These are phyloP conservation scores for Dittrichia graveolens DNA, from an alignment of 129 eudicot species.

Conservation along the genomic window DNA sequence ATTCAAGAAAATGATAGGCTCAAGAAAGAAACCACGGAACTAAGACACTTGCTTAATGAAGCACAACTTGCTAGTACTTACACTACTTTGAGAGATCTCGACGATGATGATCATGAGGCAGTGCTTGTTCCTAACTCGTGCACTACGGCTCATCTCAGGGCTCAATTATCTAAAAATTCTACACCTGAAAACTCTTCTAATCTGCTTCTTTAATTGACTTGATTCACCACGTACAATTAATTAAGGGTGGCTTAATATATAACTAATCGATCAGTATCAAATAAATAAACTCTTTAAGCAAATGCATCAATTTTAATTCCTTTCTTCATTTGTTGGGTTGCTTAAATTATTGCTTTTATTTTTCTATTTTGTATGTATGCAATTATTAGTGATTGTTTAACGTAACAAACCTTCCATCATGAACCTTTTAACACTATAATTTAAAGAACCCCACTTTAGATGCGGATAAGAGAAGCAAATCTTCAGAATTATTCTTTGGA, in stretches of 20 bases:
- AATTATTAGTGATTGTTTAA: conserved; percentile 26
- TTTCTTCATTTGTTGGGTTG: conserved; percentile 14
- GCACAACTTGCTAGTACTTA: conserved; percentile 57
- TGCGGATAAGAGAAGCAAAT: conserved; percentile 33
- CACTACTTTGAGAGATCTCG: conserved; percentile 56
- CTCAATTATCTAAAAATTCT: conserved; percentile 48
- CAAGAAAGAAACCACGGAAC: conserved; percentile 72
- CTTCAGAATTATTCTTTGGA: neutral
- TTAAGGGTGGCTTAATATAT: conserved; percentile 14
- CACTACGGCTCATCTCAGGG: conserved; percentile 54
- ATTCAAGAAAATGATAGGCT: conserved; percentile 62
- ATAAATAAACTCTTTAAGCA: conserved; percentile 26
- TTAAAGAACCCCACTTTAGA: conserved; percentile 35
- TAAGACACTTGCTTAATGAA: conserved; percentile 56
- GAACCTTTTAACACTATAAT: conserved; percentile 27
- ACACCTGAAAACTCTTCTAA: conserved; percentile 41
- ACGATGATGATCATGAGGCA: conserved; percentile 39
- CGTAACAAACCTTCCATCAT: conserved; percentile 33
- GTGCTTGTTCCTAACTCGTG: conserved; percentile 49
- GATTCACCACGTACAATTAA: conserved; percentile 8
- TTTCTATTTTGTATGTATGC: conserved; percentile 28
- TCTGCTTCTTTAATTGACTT: conserved; percentile 49
- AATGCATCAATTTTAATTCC: conserved; percentile 18
- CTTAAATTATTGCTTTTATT: conserved; percentile 17
- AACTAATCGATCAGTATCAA: conserved; percentile 9